phyloP scores from a whole-genome alignment of 179 eudicot species.

The Corrigiola litoralis region DNA sequence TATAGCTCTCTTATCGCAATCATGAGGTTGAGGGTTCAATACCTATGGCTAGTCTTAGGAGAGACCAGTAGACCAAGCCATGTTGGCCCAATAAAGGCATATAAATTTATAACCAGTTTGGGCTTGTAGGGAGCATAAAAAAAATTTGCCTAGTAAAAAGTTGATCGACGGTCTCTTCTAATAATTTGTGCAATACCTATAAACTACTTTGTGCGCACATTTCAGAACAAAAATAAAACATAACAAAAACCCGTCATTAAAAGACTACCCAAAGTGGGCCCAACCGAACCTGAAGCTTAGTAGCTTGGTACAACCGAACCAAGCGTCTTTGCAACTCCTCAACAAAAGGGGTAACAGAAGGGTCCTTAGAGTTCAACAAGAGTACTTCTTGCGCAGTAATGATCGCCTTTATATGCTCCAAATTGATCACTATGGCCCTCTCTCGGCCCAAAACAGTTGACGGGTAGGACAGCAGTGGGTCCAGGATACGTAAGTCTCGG shows the following conservation, averaged over 20 bases:
- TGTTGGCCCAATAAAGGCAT: no score
- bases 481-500: conserved; percentile 84
- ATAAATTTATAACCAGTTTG: no score
- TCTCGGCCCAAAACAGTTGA: conserved; percentile 90
- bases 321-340: conserved; percentile 73
- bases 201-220: no score
- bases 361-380: conserved; percentile 77
- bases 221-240: no score
- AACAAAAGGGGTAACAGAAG: conserved; percentile 78
- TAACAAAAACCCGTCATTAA: neutral
- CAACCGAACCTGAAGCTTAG: conserved; percentile 48
- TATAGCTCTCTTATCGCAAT: no score
- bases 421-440: conserved; percentile 84
- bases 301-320: conserved; percentile 58
- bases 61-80: no score
- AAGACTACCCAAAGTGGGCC: neutral
- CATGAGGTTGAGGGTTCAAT: no score
- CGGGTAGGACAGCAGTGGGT: conserved; percentile 87
- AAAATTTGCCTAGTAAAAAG: no score
- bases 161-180: no score
- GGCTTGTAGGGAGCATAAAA: no score
- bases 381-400: conserved; percentile 90
- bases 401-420: conserved; percentile 92
- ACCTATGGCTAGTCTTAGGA: no score
- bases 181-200: no score